Evolutionary conservation across 1,284 basidiomycete species (phyloP).

Genomic region (Tilletia caries): DNA sequence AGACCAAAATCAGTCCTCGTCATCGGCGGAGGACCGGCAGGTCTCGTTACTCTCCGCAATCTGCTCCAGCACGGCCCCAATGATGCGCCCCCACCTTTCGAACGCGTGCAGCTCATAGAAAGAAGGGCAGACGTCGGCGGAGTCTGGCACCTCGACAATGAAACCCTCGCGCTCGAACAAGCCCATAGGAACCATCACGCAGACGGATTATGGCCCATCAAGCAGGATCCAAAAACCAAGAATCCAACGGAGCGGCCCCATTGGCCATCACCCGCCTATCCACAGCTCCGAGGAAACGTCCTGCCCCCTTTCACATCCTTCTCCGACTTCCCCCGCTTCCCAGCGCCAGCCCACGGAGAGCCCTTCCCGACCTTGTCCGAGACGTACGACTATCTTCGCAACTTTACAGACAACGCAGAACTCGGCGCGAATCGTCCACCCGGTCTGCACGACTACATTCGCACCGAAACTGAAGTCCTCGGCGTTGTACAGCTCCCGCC

Average conservation of each 20-base stretch:
- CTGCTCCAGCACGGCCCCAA: constrained; percentile 23
- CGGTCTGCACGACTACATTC: background rate
- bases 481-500: constrained; percentile 30
- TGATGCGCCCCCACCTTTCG: constrained; percentile 21
- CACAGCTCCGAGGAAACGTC: constrained; percentile 41
- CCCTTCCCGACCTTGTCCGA: constrained; percentile 38
- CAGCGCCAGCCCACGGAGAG: constrained; percentile 28
- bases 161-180: constrained; percentile 27
- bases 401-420: background rate
- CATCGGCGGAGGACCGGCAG: constrained; percentile 43
- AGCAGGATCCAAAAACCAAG: background rate
- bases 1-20: constrained; percentile 31
- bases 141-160: constrained; percentile 40
- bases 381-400: constrained; percentile 33
- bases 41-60: constrained; percentile 40
- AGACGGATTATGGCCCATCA: constrained; percentile 15
- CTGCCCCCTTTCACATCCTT: constrained; percentile 44
- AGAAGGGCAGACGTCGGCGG: constrained; percentile 40
- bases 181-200: constrained; percentile 18
- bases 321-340: constrained; percentile 25
- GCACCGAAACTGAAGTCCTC: constrained; percentile 34
- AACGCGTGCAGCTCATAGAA: constrained; percentile 31
- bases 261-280: constrained; percentile 43
- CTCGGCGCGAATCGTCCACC: background rate
- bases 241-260: constrained; percentile 21